Evolutionary conservation across 164 flowering plant species (phyloP).

Genomic region (Vitis rotundifolia): DNA sequence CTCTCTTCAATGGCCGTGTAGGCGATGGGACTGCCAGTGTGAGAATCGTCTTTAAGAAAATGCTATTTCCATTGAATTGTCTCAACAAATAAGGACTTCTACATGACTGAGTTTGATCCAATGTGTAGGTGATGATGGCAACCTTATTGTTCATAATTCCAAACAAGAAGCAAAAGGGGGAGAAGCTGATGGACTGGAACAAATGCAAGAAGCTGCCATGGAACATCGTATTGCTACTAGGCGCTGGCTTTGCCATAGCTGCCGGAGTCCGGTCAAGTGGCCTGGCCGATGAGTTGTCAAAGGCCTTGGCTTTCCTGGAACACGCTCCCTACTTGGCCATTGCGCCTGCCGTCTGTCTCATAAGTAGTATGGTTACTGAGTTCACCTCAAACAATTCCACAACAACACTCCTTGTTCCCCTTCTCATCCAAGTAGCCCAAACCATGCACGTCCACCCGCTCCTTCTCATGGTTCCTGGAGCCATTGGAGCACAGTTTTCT

Average conservation of each 20-base stretch:
- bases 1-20: constrained; percentile 68
- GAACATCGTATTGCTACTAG: constrained; percentile 72
- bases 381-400: constrained; percentile 89
- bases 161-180: constrained; percentile 64
- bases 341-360: constrained; percentile 66
- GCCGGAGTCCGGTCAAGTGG: constrained; percentile 81
- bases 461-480: constrained; percentile 78
- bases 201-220: constrained; percentile 95
- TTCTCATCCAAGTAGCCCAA: constrained; percentile 68
- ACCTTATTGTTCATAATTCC: constrained; percentile 89
- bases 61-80: not conserved
- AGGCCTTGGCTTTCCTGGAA: constrained; percentile 53
- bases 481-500: constrained; percentile 82
- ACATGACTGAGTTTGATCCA: too few species aligned
- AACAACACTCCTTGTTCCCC: constrained; percentile 67
- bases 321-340: constrained; percentile 61
- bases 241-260: constrained; percentile 95
- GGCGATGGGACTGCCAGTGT: constrained; percentile 96
- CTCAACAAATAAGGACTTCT: too few species aligned
- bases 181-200: constrained; percentile 95
- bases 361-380: constrained; percentile 65
- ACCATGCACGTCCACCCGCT: constrained; percentile 72
- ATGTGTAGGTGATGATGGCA: constrained; percentile 78
- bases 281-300: constrained; percentile 62
- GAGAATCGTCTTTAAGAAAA: constrained; percentile 20